Base-by-base conservation (phyloP, 2,329 filamentous ascomycete genomes). In the Fusarium continuum region DNA sequence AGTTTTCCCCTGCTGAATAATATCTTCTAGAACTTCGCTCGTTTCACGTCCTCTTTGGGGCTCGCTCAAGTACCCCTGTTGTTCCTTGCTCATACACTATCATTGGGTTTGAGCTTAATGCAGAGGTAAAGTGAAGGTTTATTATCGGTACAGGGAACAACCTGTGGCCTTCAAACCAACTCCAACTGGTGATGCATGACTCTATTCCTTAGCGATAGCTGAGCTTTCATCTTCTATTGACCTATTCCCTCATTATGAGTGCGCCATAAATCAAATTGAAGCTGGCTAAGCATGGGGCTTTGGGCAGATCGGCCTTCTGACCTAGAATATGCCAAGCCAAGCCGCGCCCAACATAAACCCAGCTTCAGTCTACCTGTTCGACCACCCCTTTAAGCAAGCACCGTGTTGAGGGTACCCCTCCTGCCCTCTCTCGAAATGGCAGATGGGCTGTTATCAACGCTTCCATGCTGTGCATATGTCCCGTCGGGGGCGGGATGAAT, bases 21-120 rank as follows among this genome's bases (percentile, higher is more conserved):
- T 19, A 41, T 40, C 22, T 70, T 70, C 65, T 65, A 69, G 68
- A 69, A 70, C 35, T 25, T 25, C 29, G 8, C 32, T 44, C 16
- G 16, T 39, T 53, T 54, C 20, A 25, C 41, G 34, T 22, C 39
- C n/a, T 29, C 29, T 16, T 17, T 28, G 29, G 39, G 48, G 64
- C 39, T 49, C 45, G 20, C 31, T 13, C 34, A 14, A 22, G 28
- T 26, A 46, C n/a, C 53, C 53, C 28, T n/a, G 41, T 13, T 47
- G 16, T 22, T 16, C 28, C 16, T 49, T 17, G 7, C 40, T 36
- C 25, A 46, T 45, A 22, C 38, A 53, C 6, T 19, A 54, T 23
- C 17, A 38, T 38, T 53, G 52, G 13, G 19, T 38, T 28, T 29
- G 45, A 36, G 31, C 17, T 19, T 22, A 26, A 59, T 39, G 23